phyloP scores from a whole-genome alignment of 192 early-diverging fungal genomes.

The Backusella westeae region DNA sequence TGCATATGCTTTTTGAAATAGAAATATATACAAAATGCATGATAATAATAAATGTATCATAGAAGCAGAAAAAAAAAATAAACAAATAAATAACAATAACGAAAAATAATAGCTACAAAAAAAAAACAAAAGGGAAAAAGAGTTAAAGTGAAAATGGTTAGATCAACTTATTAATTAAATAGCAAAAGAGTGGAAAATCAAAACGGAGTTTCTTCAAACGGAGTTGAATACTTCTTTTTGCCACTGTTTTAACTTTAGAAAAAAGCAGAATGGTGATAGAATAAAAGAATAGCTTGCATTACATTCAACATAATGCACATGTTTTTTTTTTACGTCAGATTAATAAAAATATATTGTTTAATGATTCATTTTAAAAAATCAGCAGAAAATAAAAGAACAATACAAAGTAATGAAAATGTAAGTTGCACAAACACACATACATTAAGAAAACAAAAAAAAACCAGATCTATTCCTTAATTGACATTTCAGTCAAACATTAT shows the following conservation, averaged over 20 bases:
- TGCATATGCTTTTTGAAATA: neutral
- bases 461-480: neutral
- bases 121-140: slow-evolving; percentile 3
- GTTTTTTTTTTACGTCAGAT: neutral
- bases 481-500: neutral
- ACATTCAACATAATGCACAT: no score
- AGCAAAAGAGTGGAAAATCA: neutral
- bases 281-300: neutral
- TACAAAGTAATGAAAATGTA: neutral
- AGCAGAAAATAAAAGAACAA: neutral
- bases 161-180: slow-evolving; percentile 6
- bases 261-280: neutral
- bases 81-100: neutral
- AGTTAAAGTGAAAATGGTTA: slow-evolving; percentile 1
- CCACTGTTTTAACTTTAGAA: neutral
- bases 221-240: neutral
- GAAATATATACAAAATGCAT: neutral
- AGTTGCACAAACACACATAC: neutral
- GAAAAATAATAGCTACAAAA: neutral
- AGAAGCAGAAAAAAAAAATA: neutral
- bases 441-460: neutral
- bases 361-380: neutral
- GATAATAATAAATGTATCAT: neutral
- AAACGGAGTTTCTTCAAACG: slow-evolving; percentile 7
- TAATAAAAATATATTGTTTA: neutral